Evolutionary conservation across 2,329 filamentous ascomycete species (phyloP).

Genomic region (Botryotinia calthae): DNA sequence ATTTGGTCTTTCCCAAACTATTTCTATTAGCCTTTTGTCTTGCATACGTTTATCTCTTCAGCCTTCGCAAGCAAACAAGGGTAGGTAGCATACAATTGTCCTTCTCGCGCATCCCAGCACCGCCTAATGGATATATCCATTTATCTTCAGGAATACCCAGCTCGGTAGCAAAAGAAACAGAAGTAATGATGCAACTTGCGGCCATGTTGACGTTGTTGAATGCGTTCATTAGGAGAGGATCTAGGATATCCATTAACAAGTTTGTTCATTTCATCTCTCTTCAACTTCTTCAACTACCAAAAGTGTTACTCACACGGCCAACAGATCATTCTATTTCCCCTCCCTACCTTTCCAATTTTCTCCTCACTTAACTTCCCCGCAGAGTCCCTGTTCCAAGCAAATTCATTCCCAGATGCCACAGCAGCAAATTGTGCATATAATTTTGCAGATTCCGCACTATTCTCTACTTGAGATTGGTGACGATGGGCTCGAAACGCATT

Average conservation of each 20-base stretch:
- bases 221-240: conserved; percentile 68
- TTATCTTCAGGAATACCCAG: conserved; percentile 53
- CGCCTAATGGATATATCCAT: conserved; percentile 64
- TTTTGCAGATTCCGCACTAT: conserved; percentile 56
- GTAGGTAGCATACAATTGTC: conserved; percentile 47
- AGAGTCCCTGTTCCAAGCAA: conserved; percentile 57
- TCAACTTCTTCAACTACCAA: background rate
- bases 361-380: conserved; percentile 44
- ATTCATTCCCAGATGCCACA: conserved; percentile 51
- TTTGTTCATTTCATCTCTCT: background rate
- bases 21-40: conserved; percentile 14
- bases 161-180: conserved; percentile 50
- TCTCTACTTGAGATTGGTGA: conserved; percentile 52
- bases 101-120: conserved; percentile 59
- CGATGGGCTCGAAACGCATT: conserved; percentile 59
- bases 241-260: conserved; percentile 41
- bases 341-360: conserved; percentile 52
- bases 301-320: conserved; percentile 54
- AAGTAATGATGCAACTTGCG: conserved; percentile 59
- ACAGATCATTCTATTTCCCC: conserved; percentile 65
- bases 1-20: conserved; percentile 61
- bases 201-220: conserved; percentile 68
- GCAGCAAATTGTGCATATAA: conserved; percentile 61
- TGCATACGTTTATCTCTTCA: background rate
- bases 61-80: background rate